phyloP scores from a whole-genome alignment of 805 yeast species.

The Teunomyces aglyptinius region DNA sequence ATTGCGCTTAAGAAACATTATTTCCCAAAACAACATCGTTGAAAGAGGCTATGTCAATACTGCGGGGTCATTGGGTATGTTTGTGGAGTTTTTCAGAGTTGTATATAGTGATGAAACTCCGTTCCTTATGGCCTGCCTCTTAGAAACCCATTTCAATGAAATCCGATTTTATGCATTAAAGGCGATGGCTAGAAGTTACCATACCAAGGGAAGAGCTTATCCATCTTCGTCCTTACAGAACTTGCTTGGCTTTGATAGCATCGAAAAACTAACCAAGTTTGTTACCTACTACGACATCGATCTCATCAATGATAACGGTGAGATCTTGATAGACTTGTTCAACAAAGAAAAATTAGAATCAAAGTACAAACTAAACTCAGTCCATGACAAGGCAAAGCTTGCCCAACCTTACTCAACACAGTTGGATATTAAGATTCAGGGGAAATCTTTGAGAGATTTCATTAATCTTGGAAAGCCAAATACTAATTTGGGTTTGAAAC shows the following conservation, averaged over 20 bases:
- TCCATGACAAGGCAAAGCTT: slow-evolving; percentile 38
- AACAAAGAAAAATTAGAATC: slow-evolving; percentile 41
- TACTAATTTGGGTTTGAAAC: slow-evolving; percentile 20
- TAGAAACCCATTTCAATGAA: slow-evolving; percentile 80
- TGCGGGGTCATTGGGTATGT: slow-evolving; percentile 61
- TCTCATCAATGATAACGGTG: slow-evolving; percentile 24
- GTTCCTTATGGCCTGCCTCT: slow-evolving; percentile 64
- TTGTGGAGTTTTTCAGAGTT: slow-evolving; percentile 58
- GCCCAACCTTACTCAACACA: slow-evolving; percentile 34
- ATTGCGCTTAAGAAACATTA: slow-evolving; percentile 60
- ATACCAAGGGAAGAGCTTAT: slow-evolving; percentile 68
- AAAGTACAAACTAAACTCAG: slow-evolving; percentile 37
- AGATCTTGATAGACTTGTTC: slow-evolving; percentile 35
- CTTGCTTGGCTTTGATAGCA: slow-evolving; percentile 67
- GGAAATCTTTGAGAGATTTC: slow-evolving; percentile 21
- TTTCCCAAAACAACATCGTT: slow-evolving; percentile 59
- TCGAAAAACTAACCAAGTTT: slow-evolving; percentile 51
- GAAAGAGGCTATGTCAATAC: slow-evolving; percentile 48
- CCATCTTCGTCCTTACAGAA: slow-evolving; percentile 45
- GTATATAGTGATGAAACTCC: slow-evolving; percentile 53
- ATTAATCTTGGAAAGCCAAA: slow-evolving; percentile 36
- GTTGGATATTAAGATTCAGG: slow-evolving; percentile 26
- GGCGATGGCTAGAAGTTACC: slow-evolving; percentile 63
- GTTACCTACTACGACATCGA: slow-evolving; percentile 64
- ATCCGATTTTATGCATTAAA: slow-evolving; percentile 71